Base-by-base conservation (phyloP, 352 stramenopile genomes). In the Elongisporangium undulatum region DNA sequence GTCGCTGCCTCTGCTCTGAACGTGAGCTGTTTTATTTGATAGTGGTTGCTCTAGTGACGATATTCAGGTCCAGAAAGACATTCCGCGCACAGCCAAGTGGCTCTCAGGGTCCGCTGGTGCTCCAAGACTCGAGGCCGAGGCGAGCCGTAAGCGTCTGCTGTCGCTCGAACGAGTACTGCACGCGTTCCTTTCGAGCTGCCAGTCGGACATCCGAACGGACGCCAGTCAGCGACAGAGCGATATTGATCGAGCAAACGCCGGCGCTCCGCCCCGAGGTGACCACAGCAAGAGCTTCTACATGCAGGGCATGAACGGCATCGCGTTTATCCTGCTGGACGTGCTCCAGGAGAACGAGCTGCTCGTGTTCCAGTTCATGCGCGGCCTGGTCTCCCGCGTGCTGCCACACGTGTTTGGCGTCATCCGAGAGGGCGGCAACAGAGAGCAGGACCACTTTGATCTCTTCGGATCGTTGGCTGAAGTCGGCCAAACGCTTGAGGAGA, bases 241-340 rank as follows among this genome's bases (percentile, higher is more conserved):
- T 10, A 71, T 64, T 2, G 68, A 71, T 50, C 53, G 29, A 41
- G 29, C 29, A 74, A 51, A 58, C 68, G 23, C 68, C 68, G 8
- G 56, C 74, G 7, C 71, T 66, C 2, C 59, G 49, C 12, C 67
- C 55, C 19, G 24, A 21, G 34, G 68, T 62, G 50, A 66, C 61
- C 45, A 52, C 34, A 55, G 64, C 64, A 63, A 72, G 17, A 81
- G 71, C 52, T 90, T 87, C 23, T 94, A 94, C 54, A 91, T 94
- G 79, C 85, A 94, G 52, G 85, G 85, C 45, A 92, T 94, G 85
- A 94, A 94, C 56, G 85, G 81, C 0, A 69, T 94, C 16, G 85
- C 75, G 2, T 94, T 90, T 49, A 79, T 94, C 56, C 67, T 92
- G 45, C 59, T 92, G 20, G 71, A 90, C 21, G 75, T 92, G 22